These are phyloP conservation scores for Pichia terricola DNA, from an alignment of 1,139 yeast species.

Conservation along the genomic window DNA sequence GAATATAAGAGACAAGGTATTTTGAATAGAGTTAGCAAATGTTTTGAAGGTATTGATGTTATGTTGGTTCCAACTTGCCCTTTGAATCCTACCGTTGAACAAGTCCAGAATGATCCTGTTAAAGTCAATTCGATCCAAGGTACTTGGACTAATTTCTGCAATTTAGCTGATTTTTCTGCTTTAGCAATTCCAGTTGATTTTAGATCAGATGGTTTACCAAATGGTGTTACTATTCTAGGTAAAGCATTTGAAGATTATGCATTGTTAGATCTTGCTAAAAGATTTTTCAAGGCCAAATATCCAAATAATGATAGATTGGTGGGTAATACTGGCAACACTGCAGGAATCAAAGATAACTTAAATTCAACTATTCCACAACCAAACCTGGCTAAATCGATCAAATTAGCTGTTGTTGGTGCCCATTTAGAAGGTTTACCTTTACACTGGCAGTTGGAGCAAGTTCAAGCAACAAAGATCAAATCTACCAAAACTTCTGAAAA, in stretches of 20 bases:
- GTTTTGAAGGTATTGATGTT: constrained; percentile 57
- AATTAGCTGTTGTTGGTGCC: constrained; percentile 93
- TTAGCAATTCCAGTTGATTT: constrained; percentile 88
- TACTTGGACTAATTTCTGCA: constrained; percentile 93
- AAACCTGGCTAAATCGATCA: constrained; percentile 33
- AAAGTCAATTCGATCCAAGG: constrained; percentile 82
- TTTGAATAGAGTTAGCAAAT: constrained; percentile 49
- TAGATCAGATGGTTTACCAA: constrained; percentile 78
- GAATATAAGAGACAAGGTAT: constrained; percentile 79
- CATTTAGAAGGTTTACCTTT: constrained; percentile 82
- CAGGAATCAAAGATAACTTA: constrained; percentile 31
- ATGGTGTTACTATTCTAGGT: constrained; percentile 80
- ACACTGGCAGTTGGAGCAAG: constrained; percentile 89
- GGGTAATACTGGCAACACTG: constrained; percentile 31
- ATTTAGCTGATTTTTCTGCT: constrained; percentile 87
- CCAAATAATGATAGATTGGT: constrained; percentile 36
- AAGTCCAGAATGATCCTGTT: constrained; percentile 71
- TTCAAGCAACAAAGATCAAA: constrained; percentile 62
- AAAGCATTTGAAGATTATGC: constrained; percentile 83
- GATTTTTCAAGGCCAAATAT: constrained; percentile 47
- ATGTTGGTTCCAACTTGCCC: constrained; percentile 91
- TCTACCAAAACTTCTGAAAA: constrained; percentile 62
- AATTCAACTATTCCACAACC: constrained; percentile 30
- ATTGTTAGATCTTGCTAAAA: constrained; percentile 68
- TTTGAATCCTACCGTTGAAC: constrained; percentile 69